Evolutionary conservation across 225 moss, liverwort and hornwort genomes (phyloP), one percentile per base, ranked within the genome.

Genomic region (Asterella californica): DNA sequence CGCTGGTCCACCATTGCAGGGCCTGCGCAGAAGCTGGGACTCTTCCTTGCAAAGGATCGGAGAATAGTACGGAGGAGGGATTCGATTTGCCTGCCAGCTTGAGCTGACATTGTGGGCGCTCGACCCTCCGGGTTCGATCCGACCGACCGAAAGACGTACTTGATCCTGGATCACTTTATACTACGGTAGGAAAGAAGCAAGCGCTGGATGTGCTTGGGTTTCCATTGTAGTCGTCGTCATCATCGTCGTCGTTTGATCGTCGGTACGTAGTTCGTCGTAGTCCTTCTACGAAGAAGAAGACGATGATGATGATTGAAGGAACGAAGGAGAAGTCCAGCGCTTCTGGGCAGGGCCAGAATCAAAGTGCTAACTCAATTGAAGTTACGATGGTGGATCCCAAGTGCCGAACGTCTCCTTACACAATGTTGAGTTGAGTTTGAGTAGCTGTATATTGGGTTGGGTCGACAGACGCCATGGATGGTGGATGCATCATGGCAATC

Each of bases 21-120:
- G 77, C 83, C 86, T 81, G 86, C 78, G 46, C 83, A 83, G 86
- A 83, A 86, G 81, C 83, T 81, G 68, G 70, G 81, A 86, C 86
- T 85, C 76, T 76, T 33, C 29, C 34, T 33, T 34, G 15, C 12
- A 70, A 38, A 70, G 36, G 38, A n/a, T 57, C 38, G 57, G 33
- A 50, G 25, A 19, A 8, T 19, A 8, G 24, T 45, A 19, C 22
- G 37, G 11, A 5, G 29, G 10, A 65, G 18, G 6, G 24, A 8
- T 7, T 10, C 11, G 30, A 15, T 53, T 53, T 15, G 30, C 30
- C 0, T 64, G 78, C 73, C 82, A 83, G 82, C 82, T 78, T 78
- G 30, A 66, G 74, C 72, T 83, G 78, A 74, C 78, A 38, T 12
- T 72, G 25, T 50, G n/a, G 50, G 15, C 25, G 2, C 47, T 29